phyloP scores from a whole-genome alignment of 495 filamentous ascomycete genomes.

The Sphaerosporella brunnea region DNA sequence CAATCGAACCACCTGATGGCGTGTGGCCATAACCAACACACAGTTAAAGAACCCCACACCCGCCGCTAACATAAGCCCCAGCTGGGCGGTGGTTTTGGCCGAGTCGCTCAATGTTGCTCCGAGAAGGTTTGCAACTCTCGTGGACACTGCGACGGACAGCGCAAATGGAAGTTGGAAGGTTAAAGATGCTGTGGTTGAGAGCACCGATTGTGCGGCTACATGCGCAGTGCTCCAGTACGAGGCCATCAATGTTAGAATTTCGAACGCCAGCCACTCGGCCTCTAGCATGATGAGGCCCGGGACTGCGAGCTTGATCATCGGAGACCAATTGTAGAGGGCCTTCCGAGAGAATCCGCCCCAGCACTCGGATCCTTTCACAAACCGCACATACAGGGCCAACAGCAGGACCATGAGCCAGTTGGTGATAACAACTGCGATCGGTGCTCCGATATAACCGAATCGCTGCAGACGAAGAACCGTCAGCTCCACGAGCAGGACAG shows the following conservation, averaged over 20 bases:
- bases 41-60: constrained; percentile 63
- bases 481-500: neutral
- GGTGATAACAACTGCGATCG: constrained; percentile 64
- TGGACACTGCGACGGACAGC: constrained; percentile 43
- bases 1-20: constrained; percentile 52
- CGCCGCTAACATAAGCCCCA: constrained; percentile 42
- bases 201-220: constrained; percentile 45
- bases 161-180: constrained; percentile 47
- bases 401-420: constrained; percentile 59
- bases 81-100: constrained; percentile 43
- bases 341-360: constrained; percentile 64
- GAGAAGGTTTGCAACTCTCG: constrained; percentile 46
- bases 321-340: constrained; percentile 58
- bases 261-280: constrained; percentile 76
- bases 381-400: constrained; percentile 56
- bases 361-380: constrained; percentile 58
- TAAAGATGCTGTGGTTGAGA: constrained; percentile 37
- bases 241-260: constrained; percentile 54
- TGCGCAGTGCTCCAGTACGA: constrained; percentile 51
- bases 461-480: neutral
- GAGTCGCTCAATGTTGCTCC: constrained; percentile 51
- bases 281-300: constrained; percentile 84
- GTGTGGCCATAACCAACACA: constrained; percentile 42
- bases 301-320: constrained; percentile 51
- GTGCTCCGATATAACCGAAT: constrained; percentile 32